Base-by-base conservation (phyloP, 768 basidiomycete species). In the Amanita subjunquillea region DNA sequence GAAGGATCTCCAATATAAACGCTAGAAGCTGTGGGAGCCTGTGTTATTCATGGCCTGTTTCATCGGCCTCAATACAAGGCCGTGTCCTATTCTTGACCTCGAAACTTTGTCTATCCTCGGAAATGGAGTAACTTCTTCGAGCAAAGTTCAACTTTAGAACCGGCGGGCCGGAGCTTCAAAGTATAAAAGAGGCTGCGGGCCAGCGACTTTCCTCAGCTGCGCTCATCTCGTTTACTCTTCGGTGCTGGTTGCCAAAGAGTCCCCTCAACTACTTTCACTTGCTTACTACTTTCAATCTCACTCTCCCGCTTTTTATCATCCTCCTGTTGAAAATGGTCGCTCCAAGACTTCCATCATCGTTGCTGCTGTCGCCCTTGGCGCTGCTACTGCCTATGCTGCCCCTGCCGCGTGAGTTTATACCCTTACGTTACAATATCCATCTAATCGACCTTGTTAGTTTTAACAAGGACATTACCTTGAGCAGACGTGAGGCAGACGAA, bases 1-100 rank as follows among this genome's bases (percentile, higher is more conserved):
- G 37, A 81, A 90, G 42, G 90, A 90, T 63, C 68, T 98, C 29
- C 98, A 97, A 63, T 80, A 91, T 58, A 88, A 69, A 96, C 94
- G 91, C 96, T 98, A 77, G 25, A 73, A 98, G 32, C 74, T 99
- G n/a, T 78, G 80, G 62, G 79, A 90, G 34, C 2, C 34, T 34
- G 32, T 12, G 34, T 13, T 34, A 34, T 13, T 13, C 34, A 13
- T 34, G 13, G 12, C 4, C 13, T 13, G 34, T 34, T 34, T 13
- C 34, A 34, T 5, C 34, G 34, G 34, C 7, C 34, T 34, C 13
- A 34, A 3, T 1, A 34, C 34, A 34, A 34, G 34, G 34, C 34
- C 34, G 34, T 4, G 34, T 34, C 34, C 12, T 34, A 34, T 34
- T 34, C 3, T 34, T 10, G 13, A 13, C 12, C 34, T 34, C 13